Conservation (phyloP, 2,329 filamentous ascomycete species). For the Pestalotiopsis sp. region DNA sequence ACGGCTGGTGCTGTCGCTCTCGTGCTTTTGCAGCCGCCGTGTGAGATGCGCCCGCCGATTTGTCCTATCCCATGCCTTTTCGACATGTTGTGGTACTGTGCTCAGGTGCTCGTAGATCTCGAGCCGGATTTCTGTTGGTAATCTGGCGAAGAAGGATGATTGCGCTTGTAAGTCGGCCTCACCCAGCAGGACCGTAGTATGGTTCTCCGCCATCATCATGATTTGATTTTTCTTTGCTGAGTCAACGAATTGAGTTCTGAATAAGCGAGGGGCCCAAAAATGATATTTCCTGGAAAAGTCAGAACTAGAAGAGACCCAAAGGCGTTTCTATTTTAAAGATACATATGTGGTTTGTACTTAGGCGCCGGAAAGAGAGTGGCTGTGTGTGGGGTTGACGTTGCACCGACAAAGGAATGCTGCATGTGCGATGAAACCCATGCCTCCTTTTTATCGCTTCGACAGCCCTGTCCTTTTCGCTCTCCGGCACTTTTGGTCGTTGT, state of each 20-base stretch:
- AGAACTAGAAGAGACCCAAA: too few species aligned
- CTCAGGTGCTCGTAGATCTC: not conserved
- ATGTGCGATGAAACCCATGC: not conserved
- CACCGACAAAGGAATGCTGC: not conserved
- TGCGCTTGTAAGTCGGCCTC: not conserved
- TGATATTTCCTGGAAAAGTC: not conserved
- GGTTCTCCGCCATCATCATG: not conserved
- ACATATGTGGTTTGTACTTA: not conserved
- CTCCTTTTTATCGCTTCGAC: not conserved
- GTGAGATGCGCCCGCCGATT: not conserved
- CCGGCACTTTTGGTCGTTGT: not conserved
- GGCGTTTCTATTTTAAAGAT: not conserved
- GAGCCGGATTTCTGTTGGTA: not conserved
- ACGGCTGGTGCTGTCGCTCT: not conserved
- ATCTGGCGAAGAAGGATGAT: not conserved
- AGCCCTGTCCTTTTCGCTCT: not conserved
- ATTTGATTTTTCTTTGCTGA: not conserved
- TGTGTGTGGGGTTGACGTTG: not conserved
- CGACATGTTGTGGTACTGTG: not conserved
- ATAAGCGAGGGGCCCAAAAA: not conserved
- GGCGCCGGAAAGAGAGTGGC: not conserved
- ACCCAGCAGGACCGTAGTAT: not conserved
- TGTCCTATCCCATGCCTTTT: not conserved
- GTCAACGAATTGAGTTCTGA: not conserved
- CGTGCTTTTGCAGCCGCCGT: not conserved